These are phyloP conservation scores for Blastocystis sp. DNA, from an alignment of 352 stramenopile genomes.

Conservation along the genomic window DNA sequence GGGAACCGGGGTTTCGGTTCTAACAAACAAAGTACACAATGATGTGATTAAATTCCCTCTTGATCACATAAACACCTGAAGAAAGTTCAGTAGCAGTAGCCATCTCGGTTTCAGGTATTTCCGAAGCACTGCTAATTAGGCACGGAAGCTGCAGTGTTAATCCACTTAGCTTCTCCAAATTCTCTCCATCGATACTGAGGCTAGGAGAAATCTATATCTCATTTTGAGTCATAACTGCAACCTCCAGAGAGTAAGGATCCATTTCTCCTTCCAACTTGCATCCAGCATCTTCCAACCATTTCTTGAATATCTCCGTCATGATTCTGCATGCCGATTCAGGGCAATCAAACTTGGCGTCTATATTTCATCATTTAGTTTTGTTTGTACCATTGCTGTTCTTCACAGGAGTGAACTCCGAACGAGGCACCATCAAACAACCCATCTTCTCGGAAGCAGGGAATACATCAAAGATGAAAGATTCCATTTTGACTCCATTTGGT, in stretches of 20 bases:
- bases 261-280: constrained; percentile 63
- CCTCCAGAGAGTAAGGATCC: constrained; percentile 66
- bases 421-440: constrained; percentile 72
- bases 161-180: constrained; percentile 65
- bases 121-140: neutral
- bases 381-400: constrained; percentile 71
- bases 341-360: constrained; percentile 68
- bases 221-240: constrained; percentile 67
- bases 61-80: neutral
- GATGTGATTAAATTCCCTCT: constrained; percentile 30
- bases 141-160: constrained; percentile 11
- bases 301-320: constrained; percentile 69
- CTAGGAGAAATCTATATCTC: constrained; percentile 72
- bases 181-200: constrained; percentile 74
- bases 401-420: constrained; percentile 75
- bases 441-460: constrained; percentile 75
- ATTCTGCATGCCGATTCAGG: constrained; percentile 72
- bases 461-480: constrained; percentile 79
- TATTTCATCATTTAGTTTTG: neutral
- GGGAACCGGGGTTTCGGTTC: neutral
- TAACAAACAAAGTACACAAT: constrained; percentile 33
- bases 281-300: constrained; percentile 69
- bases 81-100: neutral
- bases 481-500: constrained; percentile 76
- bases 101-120: neutral